These are phyloP conservation scores for Cystofilobasidium bisporidii DNA, from an alignment of 768 basidiomycete species.

Conservation along the genomic window DNA sequence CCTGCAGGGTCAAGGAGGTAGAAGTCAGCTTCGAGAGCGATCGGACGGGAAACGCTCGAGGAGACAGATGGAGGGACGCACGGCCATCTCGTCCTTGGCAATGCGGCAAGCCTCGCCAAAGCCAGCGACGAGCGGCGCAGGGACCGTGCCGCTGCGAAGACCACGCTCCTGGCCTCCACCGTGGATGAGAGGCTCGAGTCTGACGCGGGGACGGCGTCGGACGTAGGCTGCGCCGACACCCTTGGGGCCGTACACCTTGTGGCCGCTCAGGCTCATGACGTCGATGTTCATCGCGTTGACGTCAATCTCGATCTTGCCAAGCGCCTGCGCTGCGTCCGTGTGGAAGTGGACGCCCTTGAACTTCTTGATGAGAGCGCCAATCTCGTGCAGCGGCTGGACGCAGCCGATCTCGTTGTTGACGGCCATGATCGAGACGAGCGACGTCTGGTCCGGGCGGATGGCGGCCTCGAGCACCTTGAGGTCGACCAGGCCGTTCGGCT, in stretches of 20 bases:
- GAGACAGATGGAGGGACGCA: conserved; percentile 55
- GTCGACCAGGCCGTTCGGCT: conserved; percentile 69
- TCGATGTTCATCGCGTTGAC: conserved; percentile 95
- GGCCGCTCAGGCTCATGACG: conserved; percentile 88
- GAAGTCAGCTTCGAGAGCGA: not conserved
- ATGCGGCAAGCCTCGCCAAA: conserved; percentile 90
- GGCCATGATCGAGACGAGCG: conserved; percentile 93
- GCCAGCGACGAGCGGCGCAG: conserved; percentile 78
- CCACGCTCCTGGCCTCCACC: conserved; percentile 98
- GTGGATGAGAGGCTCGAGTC: conserved; percentile 85
- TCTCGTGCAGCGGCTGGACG: conserved; percentile 92
- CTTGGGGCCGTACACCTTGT: conserved; percentile 97
- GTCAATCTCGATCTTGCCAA: conserved; percentile 80
- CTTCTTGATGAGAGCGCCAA: conserved; percentile 65
- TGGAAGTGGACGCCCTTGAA: conserved; percentile 89
- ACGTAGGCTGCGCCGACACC: conserved; percentile 93
- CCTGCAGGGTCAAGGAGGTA: conserved; percentile 44
- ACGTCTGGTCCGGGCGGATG: conserved; percentile 68
- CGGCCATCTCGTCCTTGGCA: conserved; percentile 82
- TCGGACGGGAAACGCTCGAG: not conserved
- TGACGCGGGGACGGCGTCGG: conserved; percentile 77
- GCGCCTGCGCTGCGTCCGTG: conserved; percentile 93
- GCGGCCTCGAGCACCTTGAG: conserved; percentile 71
- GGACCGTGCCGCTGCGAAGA: conserved; percentile 84
- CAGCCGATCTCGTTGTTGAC: conserved; percentile 99